Base-by-base conservation (phyloP, 23 red algal species). In the Pyropia haitanensis region DNA sequence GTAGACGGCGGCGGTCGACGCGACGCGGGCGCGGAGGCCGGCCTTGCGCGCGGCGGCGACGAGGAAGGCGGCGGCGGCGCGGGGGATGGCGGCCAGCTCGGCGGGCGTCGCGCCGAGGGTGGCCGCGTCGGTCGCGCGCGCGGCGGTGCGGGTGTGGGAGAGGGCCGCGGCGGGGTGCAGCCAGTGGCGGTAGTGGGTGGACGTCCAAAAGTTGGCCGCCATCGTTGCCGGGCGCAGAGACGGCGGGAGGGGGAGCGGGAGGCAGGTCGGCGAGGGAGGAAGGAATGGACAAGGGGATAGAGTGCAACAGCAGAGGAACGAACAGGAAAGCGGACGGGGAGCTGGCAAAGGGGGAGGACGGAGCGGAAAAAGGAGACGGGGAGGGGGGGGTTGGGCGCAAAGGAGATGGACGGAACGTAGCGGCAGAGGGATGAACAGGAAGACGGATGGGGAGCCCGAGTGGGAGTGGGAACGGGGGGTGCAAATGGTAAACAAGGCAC, bases 161-260 rank as follows among this genome's bases (percentile, higher is more conserved):
- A 89, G 55, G 53, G 71, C 76, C 12, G 73, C 84, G 26, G 74
- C 72, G 27, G 52, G 76, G 12, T 72, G 58, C 14, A 89, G 69
- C 84, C 84, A 89, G 58, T 89, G 62, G 26, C 67, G 65, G 68
- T 89, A 79, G 28, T 89, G 84, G 10, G 84, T 79, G 28, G 84
- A 89, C 51, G 59, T 79, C 84, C 84, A 89, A 76, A 89, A 89
- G 55, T 89, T 89, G 17, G 84, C 84, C 44, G 84, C 84, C 84
- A 89, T 89, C 2, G 71, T 26, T 4, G 28, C 7, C 30, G 1
- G 15, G 17, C 15, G 28, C 8, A 66, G 28, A 66, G 27, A 66
- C 20, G 31, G 31, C 8, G 39, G 15, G 23, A 70, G 19, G 27
- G 27, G 34, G n/a, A 18, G 39, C 22, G 26, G 56, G 51, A 54